A percentile compares a stretch with the other conserved stretches of the same genome.
Conservation (phyloP, 257 asterid species). For the Echites panduratus region DNA sequence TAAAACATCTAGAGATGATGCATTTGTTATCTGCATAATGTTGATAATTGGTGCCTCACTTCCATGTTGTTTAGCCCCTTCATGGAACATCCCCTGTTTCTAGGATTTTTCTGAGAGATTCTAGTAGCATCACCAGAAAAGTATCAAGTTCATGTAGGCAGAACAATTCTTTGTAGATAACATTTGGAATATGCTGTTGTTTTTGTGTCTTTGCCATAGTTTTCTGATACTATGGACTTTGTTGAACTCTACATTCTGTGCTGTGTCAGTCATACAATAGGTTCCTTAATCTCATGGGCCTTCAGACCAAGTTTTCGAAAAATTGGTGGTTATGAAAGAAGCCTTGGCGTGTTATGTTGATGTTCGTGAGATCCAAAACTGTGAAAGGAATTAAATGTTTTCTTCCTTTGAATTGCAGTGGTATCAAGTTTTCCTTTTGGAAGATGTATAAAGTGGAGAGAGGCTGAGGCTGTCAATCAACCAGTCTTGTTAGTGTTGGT, state of each 20-base stretch:
- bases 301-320: background rate
- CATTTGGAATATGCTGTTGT: background rate
- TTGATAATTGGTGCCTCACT: background rate
- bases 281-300: too few relatives aligned
- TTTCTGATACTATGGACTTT: background rate
- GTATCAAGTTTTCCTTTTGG: background rate
- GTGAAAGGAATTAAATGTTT: background rate
- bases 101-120: background rate
- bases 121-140: background rate
- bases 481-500: conserved; percentile 10
- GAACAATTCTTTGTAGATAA: background rate
- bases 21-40: background rate
- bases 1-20: background rate
- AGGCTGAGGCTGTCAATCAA: conserved; percentile 11
- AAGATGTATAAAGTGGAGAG: conserved; percentile 24
- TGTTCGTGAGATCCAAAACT: background rate
- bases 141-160: background rate
- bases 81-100: background rate
- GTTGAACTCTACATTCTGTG: background rate
- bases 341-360: background rate
- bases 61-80: background rate
- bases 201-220: background rate
- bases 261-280: background rate
- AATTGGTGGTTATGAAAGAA: background rate
- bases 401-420: conserved; percentile 11